A percentile compares a stretch with the other conserved stretches of the same genome.
phyloP scores from a whole-genome alignment of 371 early-diverging fungal species.

The Mucor irregularis region DNA sequence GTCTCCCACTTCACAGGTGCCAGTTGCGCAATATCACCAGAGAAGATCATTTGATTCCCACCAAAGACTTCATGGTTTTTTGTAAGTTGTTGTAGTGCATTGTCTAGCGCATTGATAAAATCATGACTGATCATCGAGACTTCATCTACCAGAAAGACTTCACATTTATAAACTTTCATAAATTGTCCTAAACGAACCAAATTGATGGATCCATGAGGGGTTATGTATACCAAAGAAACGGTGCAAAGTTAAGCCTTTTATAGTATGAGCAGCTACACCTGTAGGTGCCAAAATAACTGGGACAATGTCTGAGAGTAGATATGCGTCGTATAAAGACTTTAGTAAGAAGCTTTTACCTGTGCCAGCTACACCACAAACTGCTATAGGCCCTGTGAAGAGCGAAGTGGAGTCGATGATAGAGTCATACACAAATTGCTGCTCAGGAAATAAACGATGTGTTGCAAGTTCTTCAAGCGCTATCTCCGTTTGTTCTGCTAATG shows the following conservation, averaged over 20 bases:
- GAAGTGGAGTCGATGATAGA: no score
- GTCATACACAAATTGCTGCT: no score
- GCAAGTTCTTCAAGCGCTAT: no score
- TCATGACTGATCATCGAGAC: not conserved
- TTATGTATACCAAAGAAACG: slow-evolving; percentile 1
- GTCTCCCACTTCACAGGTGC: no score
- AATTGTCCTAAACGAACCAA: not conserved
- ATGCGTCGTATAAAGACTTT: no score
- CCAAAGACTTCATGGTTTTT: not conserved
- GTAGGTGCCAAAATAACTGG: slow-evolving; percentile 1
- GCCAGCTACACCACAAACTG: no score
- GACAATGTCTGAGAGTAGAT: no score
- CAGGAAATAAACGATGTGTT: no score
- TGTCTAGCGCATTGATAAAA: not conserved
- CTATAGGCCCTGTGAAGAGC: no score
- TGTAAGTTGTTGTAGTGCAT: not conserved
- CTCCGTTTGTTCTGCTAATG: no score
- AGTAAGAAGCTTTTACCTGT: no score
- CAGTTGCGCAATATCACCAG: slow-evolving; percentile 6
- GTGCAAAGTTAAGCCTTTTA: not conserved
- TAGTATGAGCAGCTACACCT: slow-evolving; percentile 4
- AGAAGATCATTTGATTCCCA: not conserved
- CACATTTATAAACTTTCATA: not conserved
- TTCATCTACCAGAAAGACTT: slow-evolving; percentile 2
- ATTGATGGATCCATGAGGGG: not conserved